phyloP scores from a whole-genome alignment of 164 flowering plant genomes.

The Protea cynaroides region DNA sequence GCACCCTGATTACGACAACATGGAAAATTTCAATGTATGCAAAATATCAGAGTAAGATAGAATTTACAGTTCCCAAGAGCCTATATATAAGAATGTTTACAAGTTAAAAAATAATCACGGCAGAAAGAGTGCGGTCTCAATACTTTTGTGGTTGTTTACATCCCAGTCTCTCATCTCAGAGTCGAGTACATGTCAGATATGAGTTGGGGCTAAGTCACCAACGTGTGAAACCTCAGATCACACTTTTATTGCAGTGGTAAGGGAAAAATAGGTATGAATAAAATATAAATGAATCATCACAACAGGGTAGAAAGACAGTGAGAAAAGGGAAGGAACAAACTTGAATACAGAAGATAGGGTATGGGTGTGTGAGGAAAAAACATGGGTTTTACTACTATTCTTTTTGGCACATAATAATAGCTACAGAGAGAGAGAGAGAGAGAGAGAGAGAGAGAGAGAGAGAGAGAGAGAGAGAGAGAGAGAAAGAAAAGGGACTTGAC shows the following conservation, averaged over 20 bases:
- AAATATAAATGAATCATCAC: conserved; percentile 5
- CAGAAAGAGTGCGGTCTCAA: conserved; percentile 1
- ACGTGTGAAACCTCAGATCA: conserved; percentile 7
- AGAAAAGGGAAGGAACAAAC: neutral
- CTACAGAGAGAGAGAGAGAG: conserved; percentile 2
- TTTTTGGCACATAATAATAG: conserved; percentile 1
- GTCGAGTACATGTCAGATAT: neutral
- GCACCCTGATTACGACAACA: no score
- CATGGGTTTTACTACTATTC: conserved; percentile 7
- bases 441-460: conserved; percentile 1
- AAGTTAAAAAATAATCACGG: conserved; percentile 1
- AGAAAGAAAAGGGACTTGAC: neutral
- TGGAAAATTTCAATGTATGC: no score
- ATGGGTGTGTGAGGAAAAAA: conserved; percentile 3
- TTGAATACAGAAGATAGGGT: conserved; percentile 8
- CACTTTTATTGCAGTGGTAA: conserved; percentile 10
- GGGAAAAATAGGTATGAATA: neutral
- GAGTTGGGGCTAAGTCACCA: conserved; percentile 5
- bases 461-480: conserved; percentile 2
- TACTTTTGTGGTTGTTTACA: conserved; percentile 4
- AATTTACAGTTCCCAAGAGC: neutral
- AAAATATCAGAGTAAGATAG: neutral
- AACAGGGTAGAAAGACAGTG: neutral
- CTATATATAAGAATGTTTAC: neutral
- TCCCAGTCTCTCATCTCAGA: conserved; percentile 8